Conservation (phyloP, 192 early-diverging fungal genomes). For the Rhizophagus clarus region DNA sequence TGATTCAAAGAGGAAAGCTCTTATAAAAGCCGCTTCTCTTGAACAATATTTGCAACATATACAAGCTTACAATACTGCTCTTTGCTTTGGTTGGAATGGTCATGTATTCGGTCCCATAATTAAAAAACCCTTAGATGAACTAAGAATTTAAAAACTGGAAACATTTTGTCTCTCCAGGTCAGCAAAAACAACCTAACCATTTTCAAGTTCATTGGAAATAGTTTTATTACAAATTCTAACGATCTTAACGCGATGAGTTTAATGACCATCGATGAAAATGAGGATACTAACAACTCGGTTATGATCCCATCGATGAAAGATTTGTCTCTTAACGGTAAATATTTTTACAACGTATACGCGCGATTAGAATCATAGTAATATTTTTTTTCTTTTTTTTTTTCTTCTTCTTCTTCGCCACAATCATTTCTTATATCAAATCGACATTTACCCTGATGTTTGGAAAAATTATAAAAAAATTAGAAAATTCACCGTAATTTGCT, state of each 20-base stretch:
- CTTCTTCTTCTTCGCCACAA: too few species aligned
- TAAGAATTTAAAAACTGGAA: constrained; percentile 1
- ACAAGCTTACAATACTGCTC: constrained; percentile 28
- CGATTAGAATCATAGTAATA: background rate
- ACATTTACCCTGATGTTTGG: background rate
- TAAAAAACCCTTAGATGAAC: constrained; percentile 30
- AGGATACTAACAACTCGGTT: background rate
- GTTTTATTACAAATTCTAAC: background rate
- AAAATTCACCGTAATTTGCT: background rate
- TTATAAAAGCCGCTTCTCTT: constrained; percentile 30
- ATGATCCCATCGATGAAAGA: background rate
- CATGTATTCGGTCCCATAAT: constrained; percentile 20
- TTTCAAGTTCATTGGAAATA: background rate
- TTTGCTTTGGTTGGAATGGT: constrained; percentile 28
- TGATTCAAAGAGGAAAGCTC: constrained; percentile 16
- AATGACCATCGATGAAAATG: background rate
- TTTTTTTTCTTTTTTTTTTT: background rate
- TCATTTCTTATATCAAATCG: too few species aligned
- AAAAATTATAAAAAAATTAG: too few species aligned
- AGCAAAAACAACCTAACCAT: background rate
- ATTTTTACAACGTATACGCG: too few species aligned
- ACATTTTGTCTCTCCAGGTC: background rate
- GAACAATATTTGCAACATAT: constrained; percentile 35
- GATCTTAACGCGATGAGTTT: background rate
- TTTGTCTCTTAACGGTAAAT: background rate